phyloP scores from a whole-genome alignment of 2,329 filamentous ascomycete genomes.

The Ascochyta koolunga region DNA sequence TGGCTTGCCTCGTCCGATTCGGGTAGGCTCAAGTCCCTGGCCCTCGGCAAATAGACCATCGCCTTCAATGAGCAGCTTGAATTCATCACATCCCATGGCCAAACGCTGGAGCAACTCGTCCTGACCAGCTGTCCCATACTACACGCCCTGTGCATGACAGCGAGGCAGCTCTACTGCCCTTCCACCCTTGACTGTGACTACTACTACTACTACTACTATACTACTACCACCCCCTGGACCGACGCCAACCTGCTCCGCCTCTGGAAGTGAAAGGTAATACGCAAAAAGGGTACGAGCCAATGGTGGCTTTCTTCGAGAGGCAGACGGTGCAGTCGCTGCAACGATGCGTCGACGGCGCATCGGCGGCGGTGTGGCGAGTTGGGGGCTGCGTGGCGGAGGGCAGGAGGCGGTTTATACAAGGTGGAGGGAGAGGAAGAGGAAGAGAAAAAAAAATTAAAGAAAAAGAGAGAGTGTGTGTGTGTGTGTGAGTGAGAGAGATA shows the following conservation, averaged over 20 bases:
- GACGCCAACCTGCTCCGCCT: constrained; percentile 1
- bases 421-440: no score
- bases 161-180: neutral
- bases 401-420: no score
- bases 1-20: no score
- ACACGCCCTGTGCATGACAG: constrained; percentile 6
- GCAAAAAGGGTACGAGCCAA: constrained; percentile 6
- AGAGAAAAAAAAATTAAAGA: no score
- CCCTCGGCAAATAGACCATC: constrained; percentile 52
- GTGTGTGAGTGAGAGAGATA: no score
- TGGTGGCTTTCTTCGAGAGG: neutral
- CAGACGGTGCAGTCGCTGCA: neutral
- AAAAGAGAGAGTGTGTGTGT: no score
- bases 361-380: neutral
- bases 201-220: no score
- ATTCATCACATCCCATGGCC: constrained; percentile 52
- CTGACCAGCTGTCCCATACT: constrained; percentile 54
- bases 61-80: constrained; percentile 55
- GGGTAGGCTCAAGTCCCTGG: constrained; percentile 44
- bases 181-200: no score
- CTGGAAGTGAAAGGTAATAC: constrained; percentile 4
- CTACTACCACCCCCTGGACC: neutral
- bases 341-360: neutral
- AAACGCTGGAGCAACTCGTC: constrained; percentile 50
- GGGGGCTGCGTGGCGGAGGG: neutral